phyloP scores from a whole-genome alignment of 140 eudicot genomes.

The Anethum foeniculum region DNA sequence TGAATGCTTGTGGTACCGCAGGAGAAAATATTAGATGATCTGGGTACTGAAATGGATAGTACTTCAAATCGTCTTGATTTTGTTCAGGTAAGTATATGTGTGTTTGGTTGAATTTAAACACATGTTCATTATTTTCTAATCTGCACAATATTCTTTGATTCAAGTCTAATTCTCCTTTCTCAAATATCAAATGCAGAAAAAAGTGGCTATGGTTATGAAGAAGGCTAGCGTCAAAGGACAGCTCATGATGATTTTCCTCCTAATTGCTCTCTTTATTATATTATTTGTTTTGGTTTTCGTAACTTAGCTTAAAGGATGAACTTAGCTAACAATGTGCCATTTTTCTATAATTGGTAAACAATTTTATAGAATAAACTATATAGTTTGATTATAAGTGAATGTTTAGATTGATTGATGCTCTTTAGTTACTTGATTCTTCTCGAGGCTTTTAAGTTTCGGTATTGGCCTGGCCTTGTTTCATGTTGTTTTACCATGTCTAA shows the following conservation, averaged over 20 bases:
- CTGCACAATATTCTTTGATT: neutral
- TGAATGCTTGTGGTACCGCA: slow-evolving; percentile 21
- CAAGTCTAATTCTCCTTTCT: neutral
- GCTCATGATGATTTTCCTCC: slow-evolving; percentile 65
- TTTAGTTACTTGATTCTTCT: neutral
- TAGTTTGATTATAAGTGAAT: neutral
- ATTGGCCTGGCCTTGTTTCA: neutral
- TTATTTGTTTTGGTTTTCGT: slow-evolving; percentile 66
- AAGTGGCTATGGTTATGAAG: slow-evolving; percentile 50
- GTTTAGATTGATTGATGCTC: neutral
- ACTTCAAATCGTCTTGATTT: slow-evolving; percentile 88
- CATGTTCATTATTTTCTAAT: neutral
- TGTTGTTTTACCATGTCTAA: neutral
- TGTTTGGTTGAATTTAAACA: neutral
- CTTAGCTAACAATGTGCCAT: neutral
- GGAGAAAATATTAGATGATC: slow-evolving; percentile 67
- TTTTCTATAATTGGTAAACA: neutral
- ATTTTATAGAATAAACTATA: neutral
- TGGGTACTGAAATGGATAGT: slow-evolving; percentile 87
- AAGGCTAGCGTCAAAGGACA: slow-evolving; percentile 90
- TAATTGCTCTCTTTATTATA: slow-evolving; percentile 54
- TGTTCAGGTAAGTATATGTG: slow-evolving; percentile 45
- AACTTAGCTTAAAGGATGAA: slow-evolving; percentile 28
- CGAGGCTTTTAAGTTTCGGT: neutral
- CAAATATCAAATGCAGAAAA: slow-evolving; percentile 30